A percentile compares a stretch with the other conserved stretches of the same genome.
These are phyloP conservation scores for Chrysanthemum lavandulifolium DNA, from an alignment of 129 eudicot species.

Conservation along the genomic window DNA sequence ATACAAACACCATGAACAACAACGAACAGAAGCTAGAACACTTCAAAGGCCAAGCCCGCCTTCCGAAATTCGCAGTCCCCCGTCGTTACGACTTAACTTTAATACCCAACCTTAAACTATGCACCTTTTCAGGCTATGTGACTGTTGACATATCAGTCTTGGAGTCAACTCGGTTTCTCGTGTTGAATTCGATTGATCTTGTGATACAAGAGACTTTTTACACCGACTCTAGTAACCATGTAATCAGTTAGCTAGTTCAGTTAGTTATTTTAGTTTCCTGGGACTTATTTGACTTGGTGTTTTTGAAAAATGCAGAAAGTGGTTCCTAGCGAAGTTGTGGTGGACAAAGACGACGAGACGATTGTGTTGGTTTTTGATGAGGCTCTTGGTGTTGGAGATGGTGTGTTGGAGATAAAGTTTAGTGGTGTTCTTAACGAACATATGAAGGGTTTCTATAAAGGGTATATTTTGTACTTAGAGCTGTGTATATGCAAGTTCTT, in stretches of 20 bases:
- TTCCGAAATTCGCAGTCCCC: conserved; percentile 50
- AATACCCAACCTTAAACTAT: conserved; percentile 34
- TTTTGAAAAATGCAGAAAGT: conserved; percentile 34
- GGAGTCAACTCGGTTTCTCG: conserved; percentile 40
- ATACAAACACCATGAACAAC: conserved; percentile 26
- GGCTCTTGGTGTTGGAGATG: conserved; percentile 32
- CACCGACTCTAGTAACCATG: conserved; percentile 30
- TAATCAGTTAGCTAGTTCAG: background rate
- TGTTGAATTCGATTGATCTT: conserved; percentile 41
- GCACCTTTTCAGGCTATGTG: conserved; percentile 43
- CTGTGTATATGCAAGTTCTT: background rate
- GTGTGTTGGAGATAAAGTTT: conserved; percentile 36
- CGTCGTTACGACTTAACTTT: conserved; percentile 41
- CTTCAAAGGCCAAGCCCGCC: conserved; percentile 51
- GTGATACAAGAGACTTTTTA: conserved; percentile 23
- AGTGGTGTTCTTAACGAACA: conserved; percentile 36
- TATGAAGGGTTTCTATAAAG: conserved; percentile 47
- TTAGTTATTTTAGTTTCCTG: background rate
- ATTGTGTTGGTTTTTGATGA: conserved; percentile 40
- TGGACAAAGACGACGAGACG: conserved; percentile 37
- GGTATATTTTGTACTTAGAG: conserved; percentile 19
- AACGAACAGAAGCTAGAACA: conserved; percentile 25
- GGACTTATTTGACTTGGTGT: conserved; percentile 19
- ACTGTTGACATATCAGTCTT: conserved; percentile 27
- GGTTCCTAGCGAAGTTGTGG: conserved; percentile 38